Base-by-base conservation (phyloP, 148 eudicot genomes). In the Diospyros lotus region DNA sequence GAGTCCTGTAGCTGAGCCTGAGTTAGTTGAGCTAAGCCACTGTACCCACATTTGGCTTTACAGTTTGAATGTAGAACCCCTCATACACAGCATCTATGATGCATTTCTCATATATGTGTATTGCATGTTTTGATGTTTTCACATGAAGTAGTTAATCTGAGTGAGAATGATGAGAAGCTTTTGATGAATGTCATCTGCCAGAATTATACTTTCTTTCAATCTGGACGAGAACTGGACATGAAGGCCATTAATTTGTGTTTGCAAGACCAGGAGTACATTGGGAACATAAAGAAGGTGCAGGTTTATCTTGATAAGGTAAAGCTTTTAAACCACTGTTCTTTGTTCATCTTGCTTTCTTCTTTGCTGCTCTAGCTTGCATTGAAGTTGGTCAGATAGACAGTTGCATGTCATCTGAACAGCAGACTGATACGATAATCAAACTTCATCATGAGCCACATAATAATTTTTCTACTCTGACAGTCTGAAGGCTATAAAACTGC, bases 241-340 rank as follows among this genome's bases (percentile, higher is more conserved):
- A 50, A 76, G 50, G 54, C 42, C 61, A 13, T 48, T 42, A 55
- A 39, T 52, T 71, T 59, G 13, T 44, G 40, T 66, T 65, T 44
- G 59, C 18, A 70, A 53, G 64, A 75, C 52, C 70, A 66, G 61
- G 83, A 77, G 10, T 78, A 74, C 62, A 41, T 51, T 18, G 79
- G 78, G 68, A 75, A 74, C 39, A 71, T 80, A 59, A 67, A 74
- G 50, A 74, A 83, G 70, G 74, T 83, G 18, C 83, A 74, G n/a
- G 39, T 46, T 45, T 80, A 80, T 62, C 59, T 83, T 51, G 81
- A 83, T 59, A 77, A 44, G 83, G 86, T 83, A 69, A 64, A 15
- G n/a, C 39, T 69, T 53, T 14, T 38, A n/a, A 38, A 17, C 1
- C 1, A 45, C 9, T 40, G 56, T 46, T 75, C 2, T 44, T 38